Percentiles rank a stretch among this genome's conserved stretches.
phyloP scores from a whole-genome alignment of 2,329 filamentous ascomycete species.

The Sporothrix protearum region DNA sequence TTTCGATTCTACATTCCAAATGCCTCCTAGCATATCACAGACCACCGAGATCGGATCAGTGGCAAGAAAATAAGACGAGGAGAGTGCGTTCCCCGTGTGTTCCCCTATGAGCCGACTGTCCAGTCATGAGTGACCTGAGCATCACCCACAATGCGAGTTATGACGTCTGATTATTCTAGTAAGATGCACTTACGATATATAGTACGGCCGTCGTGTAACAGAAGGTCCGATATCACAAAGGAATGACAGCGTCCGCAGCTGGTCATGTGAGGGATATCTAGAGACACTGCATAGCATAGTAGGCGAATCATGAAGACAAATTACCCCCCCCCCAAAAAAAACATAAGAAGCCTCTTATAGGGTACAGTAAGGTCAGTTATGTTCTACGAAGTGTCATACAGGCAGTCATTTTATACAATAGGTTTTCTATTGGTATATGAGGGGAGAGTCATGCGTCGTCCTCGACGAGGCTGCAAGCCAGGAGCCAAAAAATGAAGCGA shows the following conservation, averaged over 20 bases:
- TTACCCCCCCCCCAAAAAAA: background rate
- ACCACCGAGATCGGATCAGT: background rate
- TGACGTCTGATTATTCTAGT: background rate
- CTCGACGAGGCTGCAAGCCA: background rate
- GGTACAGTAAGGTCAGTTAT: background rate
- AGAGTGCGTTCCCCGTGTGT: background rate
- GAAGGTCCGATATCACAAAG: background rate
- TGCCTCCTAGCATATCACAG: background rate
- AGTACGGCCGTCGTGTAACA: background rate
- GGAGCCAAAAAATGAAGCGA: background rate
- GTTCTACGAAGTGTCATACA: background rate
- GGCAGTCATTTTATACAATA: background rate
- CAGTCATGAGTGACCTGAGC: background rate
- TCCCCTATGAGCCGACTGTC: background rate
- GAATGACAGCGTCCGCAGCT: background rate
- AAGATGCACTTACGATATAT: background rate
- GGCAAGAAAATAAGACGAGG: background rate
- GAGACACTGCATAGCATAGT: background rate
- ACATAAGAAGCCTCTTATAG: background rate
- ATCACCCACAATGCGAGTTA: background rate
- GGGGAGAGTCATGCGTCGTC: conserved; percentile 13
- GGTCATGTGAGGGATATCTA: background rate
- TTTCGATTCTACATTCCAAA: background rate
- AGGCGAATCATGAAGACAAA: background rate
- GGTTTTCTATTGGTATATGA: conserved; percentile 13